phyloP scores from a whole-genome alignment of 768 basidiomycete species.

The Calocybe gangraenosa region DNA sequence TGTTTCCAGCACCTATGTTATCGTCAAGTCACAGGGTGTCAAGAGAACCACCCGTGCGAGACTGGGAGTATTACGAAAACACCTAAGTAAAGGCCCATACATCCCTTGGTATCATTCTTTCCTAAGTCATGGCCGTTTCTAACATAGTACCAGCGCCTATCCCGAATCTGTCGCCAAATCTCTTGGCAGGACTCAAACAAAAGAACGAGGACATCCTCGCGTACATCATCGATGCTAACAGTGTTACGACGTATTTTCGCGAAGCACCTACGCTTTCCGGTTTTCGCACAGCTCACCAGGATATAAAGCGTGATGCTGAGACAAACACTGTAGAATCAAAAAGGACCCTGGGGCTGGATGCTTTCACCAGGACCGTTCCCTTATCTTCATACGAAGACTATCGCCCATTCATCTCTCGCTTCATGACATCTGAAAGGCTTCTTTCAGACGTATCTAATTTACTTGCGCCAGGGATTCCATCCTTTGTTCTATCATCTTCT shows the following conservation, averaged over 20 bases:
- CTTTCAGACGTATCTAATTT: constrained; percentile 7
- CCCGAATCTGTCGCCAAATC: background rate
- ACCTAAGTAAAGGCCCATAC: too few relatives aligned
- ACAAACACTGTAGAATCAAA: background rate
- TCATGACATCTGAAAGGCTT: constrained; percentile 1
- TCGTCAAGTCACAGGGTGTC: too few relatives aligned
- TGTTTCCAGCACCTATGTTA: too few relatives aligned
- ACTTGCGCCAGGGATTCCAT: constrained; percentile 15
- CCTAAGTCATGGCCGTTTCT: constrained; percentile 1
- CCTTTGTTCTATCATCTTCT: constrained; percentile 13
- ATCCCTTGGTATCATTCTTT: too few relatives aligned
- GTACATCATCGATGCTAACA: constrained; percentile 2
- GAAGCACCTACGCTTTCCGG: constrained; percentile 2
- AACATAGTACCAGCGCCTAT: background rate
- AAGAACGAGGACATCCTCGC: background rate
- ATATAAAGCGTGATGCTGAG: background rate
- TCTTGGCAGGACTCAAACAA: background rate
- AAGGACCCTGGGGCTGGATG: background rate
- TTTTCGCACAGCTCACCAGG: constrained; percentile 1
- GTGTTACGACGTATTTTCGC: constrained; percentile 2
- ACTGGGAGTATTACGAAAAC: too few relatives aligned
- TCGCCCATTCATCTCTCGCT: constrained; percentile 7
- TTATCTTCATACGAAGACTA: constrained; percentile 10
- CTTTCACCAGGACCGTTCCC: constrained; percentile 3
- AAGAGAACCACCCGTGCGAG: too few relatives aligned